Percentiles rank a stretch among this genome's conserved stretches.
Conservation (phyloP, 768 basidiomycete genomes). For the Nidularia sp. region DNA sequence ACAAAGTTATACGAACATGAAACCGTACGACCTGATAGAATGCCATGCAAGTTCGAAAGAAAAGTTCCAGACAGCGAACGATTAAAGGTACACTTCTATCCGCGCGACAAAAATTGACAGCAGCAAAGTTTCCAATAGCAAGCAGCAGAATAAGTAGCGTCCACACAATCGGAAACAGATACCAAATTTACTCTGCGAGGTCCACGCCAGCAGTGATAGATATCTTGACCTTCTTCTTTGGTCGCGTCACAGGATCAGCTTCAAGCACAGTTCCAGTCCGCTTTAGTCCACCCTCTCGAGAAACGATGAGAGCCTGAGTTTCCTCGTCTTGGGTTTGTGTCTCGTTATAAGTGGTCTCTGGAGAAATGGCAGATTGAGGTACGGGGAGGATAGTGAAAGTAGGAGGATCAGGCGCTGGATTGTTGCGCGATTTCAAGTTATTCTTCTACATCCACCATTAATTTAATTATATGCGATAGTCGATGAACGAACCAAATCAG, state of each 20-base stretch:
- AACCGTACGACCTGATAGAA: too few species aligned
- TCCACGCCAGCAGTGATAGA: constrained; percentile 68
- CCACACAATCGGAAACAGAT: too few species aligned
- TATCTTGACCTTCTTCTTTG: constrained; percentile 63
- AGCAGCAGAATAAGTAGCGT: too few species aligned
- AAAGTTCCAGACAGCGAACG: too few species aligned
- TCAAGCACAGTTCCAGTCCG: constrained; percentile 26
- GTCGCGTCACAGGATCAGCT: constrained; percentile 21
- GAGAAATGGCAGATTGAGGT: neutral
- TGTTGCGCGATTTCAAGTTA: neutral
- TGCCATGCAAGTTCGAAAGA: too few species aligned
- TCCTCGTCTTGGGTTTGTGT: constrained; percentile 33
- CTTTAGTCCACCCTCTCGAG: constrained; percentile 12
- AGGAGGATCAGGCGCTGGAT: too few species aligned
- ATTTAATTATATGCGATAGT: too few species aligned
- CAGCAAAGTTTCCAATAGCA: neutral
- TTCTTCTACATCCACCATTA: too few species aligned
- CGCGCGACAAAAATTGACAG: neutral
- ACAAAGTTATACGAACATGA: too few species aligned
- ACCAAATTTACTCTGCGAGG: constrained; percentile 55
- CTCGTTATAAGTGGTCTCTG: constrained; percentile 6
- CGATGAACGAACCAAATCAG: constrained; percentile 39
- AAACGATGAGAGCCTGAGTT: constrained; percentile 9
- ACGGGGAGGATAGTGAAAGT: too few species aligned
- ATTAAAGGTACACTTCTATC: too few species aligned